phyloP scores from a whole-genome alignment of 192 early-diverging fungal genomes.

The Jimgerdemannia flammicorona region DNA sequence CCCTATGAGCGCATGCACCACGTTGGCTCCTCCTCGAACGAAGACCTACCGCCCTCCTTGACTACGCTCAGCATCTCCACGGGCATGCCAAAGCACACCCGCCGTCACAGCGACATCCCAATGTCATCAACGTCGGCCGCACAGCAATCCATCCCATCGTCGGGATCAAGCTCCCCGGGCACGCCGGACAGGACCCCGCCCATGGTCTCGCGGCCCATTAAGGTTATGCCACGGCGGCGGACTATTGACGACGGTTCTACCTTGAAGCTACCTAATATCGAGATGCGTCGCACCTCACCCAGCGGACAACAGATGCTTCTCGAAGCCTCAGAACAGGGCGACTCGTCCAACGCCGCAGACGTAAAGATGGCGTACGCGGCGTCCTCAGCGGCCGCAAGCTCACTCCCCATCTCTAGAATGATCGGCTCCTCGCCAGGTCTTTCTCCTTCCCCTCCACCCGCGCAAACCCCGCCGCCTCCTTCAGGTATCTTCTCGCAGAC shows the following conservation, averaged over 20 bases:
- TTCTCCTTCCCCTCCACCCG: neutral
- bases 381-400: neutral
- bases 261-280: constrained; percentile 3
- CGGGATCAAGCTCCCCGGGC: neutral
- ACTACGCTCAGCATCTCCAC: neutral
- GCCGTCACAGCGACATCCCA: neutral
- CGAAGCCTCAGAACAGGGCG: neutral
- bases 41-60: neutral
- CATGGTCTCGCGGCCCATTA: neutral
- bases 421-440: neutral
- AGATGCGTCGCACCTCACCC: neutral
- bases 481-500: neutral
- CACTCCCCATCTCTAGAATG: neutral
- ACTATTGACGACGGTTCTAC: neutral
- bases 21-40: neutral
- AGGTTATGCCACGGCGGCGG: neutral
- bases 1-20: constrained; percentile 19
- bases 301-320: neutral
- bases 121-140: constrained; percentile 15
- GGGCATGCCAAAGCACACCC: neutral
- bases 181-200: neutral
- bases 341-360: neutral
- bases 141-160: neutral
- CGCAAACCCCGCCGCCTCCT: neutral
- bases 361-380: neutral